phyloP scores from a whole-genome alignment of 2,329 filamentous ascomycete species.

The Aspergillus pseudoviridinutans region DNA sequence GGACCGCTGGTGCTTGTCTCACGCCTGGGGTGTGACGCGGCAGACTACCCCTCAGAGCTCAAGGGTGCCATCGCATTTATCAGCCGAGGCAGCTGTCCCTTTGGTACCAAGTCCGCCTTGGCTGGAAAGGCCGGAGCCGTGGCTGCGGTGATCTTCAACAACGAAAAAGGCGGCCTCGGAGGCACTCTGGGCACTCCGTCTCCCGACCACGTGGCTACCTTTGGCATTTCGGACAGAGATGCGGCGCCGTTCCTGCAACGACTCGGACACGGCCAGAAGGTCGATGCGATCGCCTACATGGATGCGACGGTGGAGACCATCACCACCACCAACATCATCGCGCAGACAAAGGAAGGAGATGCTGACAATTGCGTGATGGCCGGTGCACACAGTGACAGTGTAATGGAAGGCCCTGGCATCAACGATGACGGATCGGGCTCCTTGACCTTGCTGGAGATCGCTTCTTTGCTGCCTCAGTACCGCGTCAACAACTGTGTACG shows the following conservation, averaged over 20 bases:
- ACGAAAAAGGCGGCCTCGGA: constrained; percentile 56
- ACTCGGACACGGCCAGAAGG: constrained; percentile 45
- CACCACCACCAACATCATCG: constrained; percentile 55
- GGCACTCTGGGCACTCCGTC: constrained; percentile 64
- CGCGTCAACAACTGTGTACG: constrained; percentile 66
- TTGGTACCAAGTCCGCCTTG: constrained; percentile 65
- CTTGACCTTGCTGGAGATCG: constrained; percentile 56
- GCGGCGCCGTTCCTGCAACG: constrained; percentile 55
- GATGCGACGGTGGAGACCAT: constrained; percentile 45
- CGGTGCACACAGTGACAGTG: constrained; percentile 59
- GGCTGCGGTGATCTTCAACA: constrained; percentile 72
- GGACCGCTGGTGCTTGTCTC: constrained; percentile 49
- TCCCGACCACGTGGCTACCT: constrained; percentile 56
- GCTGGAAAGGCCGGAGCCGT: constrained; percentile 69
- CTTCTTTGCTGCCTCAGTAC: constrained; percentile 63
- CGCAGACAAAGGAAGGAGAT: constrained; percentile 55
- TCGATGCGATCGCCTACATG: constrained; percentile 41
- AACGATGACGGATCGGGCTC: constrained; percentile 73
- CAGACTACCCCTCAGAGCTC: constrained; percentile 59
- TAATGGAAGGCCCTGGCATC: constrained; percentile 62
- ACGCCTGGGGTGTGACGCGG: constrained; percentile 59
- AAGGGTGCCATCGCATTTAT: constrained; percentile 66
- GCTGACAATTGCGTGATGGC: constrained; percentile 56
- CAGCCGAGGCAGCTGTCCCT: constrained; percentile 64
- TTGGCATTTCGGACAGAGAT: constrained; percentile 61